Conservation (phyloP, 2,329 filamentous ascomycete genomes). For the Colletotrichum tropicicola region DNA sequence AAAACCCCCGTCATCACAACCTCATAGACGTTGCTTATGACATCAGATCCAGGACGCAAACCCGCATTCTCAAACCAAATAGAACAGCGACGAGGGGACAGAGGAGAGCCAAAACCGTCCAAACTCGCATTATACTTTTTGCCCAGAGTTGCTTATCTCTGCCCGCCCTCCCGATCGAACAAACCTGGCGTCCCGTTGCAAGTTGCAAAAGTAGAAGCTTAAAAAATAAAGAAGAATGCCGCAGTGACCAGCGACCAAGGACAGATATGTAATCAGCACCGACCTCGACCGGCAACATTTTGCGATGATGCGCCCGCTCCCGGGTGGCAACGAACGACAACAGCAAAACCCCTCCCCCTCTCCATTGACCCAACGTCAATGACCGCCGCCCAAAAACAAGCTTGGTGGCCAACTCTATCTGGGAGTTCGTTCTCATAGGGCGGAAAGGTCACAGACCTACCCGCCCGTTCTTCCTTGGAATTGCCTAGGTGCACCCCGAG, state of each 20-base stretch:
- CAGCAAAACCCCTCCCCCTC: not conserved
- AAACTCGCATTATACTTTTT: constrained; percentile 9
- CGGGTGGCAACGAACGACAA: too few species aligned
- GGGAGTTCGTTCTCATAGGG: not conserved
- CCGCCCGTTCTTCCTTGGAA: too few species aligned
- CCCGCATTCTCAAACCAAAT: not conserved
- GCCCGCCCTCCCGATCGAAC: not conserved
- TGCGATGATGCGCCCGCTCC: too few species aligned
- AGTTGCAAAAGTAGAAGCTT: too few species aligned
- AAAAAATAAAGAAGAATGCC: too few species aligned
- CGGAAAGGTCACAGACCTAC: too few species aligned
- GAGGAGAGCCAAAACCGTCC: too few species aligned
- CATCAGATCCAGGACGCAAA: not conserved
- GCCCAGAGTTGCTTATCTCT: constrained; percentile 11
- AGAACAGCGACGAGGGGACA: too few species aligned
- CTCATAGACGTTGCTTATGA: not conserved
- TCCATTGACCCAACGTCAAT: not conserved
- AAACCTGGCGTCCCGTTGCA: not conserved
- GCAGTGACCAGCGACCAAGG: too few species aligned
- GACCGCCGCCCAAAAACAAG: not conserved
- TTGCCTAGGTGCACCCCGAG: too few species aligned
- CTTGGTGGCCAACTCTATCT: not conserved
- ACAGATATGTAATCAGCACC: too few species aligned
- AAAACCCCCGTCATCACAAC: not conserved
- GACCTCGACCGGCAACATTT: too few species aligned